phyloP scores from a whole-genome alignment of 805 yeast genomes.

The Zygotorulaspora florentina region DNA sequence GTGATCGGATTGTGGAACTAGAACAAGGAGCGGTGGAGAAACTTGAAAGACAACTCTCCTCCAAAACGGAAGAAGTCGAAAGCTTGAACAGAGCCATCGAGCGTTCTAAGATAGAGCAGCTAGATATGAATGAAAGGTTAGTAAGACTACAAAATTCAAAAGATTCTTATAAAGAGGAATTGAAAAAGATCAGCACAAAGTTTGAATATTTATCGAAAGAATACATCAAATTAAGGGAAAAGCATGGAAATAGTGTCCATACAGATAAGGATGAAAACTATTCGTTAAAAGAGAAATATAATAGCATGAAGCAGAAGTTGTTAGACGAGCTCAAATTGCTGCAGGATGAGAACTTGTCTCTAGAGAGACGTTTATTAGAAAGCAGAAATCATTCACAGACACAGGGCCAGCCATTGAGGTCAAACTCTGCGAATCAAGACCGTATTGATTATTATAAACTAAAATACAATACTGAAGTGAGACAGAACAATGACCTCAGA shows the following conservation, averaged over 20 bases:
- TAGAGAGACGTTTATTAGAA: constrained; percentile 19
- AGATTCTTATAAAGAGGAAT: constrained; percentile 31
- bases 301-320: constrained; percentile 21
- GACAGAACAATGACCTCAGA: constrained; percentile 31
- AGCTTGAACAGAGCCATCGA: constrained; percentile 14
- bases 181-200: constrained; percentile 29
- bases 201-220: constrained; percentile 28
- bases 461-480: constrained; percentile 31
- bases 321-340: constrained; percentile 22
- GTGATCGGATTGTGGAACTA: constrained; percentile 14
- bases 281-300: constrained; percentile 15
- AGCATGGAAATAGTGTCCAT: background rate
- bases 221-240: constrained; percentile 19
- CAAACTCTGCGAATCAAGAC: constrained; percentile 20
- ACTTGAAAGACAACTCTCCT: constrained; percentile 9
- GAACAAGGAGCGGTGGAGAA: constrained; percentile 14
- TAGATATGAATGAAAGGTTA: constrained; percentile 22
- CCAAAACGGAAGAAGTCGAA: constrained; percentile 15
- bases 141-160: constrained; percentile 23
- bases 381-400: constrained; percentile 9
- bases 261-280: constrained; percentile 5
- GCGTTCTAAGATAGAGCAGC: constrained; percentile 11
- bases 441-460: constrained; percentile 30
- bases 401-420: constrained; percentile 4
- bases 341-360: constrained; percentile 27